Base-by-base conservation (phyloP, 257 asterid species). In the Verbascum thapsus region DNA sequence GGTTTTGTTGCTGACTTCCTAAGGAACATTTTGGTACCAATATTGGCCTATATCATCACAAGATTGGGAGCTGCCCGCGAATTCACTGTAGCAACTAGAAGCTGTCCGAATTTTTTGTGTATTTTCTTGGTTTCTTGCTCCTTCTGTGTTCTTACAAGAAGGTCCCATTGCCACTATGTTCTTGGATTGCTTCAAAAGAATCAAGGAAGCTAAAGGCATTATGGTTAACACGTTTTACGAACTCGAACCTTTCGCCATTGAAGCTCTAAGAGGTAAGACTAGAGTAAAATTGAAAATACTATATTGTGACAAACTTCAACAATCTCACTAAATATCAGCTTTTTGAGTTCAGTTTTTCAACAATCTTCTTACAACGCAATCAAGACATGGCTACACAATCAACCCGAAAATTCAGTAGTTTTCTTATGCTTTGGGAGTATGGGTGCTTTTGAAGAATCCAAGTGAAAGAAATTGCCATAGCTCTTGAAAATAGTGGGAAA, bases 141-240 rank as follows among this genome's bases (percentile, higher is more conserved):
- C 88, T 2, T 6, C 67, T 3, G 20, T 40, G 18, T 11, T 67
- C 1, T 45, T 60, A 0, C 57, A 58, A 0, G 72, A 47, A 10
- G 61, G 50, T 0, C 48, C 66, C 0, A 15, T 65, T 32, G 12
- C 66, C 0, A 15, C n/a, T 0, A 6, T 23, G 0, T 63, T 76
- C 59, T 3, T 42, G 56, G 38, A 1, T 0, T 4, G 3, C 18
- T 47, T 65, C 65, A 59, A 4, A 22, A 48, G 50, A 67, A 12
- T 81, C 1, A 3, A 17, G 6, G 77, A 70, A 9, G 34, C 64
- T 0, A 76, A 76, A 57, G 94, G 90, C 0, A 32, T 78, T 0
- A 35, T 85, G 56, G 54, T 81, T 8, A 85, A 85, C 54, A 80
- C 95, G 0, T 83, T 74, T n/a, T 18, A 43, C 38, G 87, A 83